Evolutionary conservation across 495 filamentous ascomycete species (phyloP).

Genomic region (Pyrenula aspistea): DNA sequence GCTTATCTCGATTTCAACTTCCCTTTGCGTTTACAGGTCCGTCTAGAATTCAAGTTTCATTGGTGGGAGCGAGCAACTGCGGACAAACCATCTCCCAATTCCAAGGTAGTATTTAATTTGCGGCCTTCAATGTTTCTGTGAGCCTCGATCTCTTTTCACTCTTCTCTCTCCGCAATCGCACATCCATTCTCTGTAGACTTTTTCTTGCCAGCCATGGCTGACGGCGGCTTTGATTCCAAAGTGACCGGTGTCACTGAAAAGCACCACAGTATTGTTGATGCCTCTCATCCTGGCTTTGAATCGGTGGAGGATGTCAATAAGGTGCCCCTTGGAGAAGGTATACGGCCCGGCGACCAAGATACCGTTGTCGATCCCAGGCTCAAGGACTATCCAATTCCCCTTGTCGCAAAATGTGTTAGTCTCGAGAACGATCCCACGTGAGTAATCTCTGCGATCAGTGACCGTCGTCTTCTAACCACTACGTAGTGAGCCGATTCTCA

Average conservation of each 20-base stretch:
- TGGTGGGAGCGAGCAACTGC: neutral
- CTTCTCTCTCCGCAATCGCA: no score
- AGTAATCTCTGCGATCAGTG: neutral
- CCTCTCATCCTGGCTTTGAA: neutral
- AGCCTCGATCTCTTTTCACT: no score
- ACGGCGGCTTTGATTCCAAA: neutral
- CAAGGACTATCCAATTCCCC: neutral
- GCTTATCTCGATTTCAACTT: neutral
- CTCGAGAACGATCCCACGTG: neutral
- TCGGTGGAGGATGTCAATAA: neutral
- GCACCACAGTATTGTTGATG: neutral
- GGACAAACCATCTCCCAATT: neutral
- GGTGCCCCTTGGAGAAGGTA: neutral
- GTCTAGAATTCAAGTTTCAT: neutral
- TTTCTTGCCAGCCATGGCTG: no score
- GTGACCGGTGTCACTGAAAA: neutral
- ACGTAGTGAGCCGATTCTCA: neutral
- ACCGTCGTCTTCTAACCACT: neutral
- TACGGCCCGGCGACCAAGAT: neutral
- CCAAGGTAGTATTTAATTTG: neutral
- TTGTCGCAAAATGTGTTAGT: neutral
- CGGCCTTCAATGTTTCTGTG: neutral
- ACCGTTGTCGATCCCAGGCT: neutral
- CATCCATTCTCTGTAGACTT: no score
- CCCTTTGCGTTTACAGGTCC: neutral